A percentile compares a stretch with the other conserved stretches of the same genome.
Conservation (phyloP, 1,284 basidiomycete species). For the Papiliotrema fonsecae region DNA sequence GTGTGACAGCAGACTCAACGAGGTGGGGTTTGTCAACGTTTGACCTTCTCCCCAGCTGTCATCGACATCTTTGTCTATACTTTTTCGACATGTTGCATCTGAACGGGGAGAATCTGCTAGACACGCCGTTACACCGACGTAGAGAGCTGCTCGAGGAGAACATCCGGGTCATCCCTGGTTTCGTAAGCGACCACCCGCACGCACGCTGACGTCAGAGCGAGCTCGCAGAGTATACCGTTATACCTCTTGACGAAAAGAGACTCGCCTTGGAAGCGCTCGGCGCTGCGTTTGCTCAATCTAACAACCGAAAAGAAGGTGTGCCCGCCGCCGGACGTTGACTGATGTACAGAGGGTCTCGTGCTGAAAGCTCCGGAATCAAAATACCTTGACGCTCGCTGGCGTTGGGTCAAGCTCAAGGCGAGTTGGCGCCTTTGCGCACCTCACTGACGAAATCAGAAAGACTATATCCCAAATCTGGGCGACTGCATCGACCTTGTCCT, state of each 20-base stretch:
- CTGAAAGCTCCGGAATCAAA: constrained; percentile 65
- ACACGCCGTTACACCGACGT: constrained; percentile 57
- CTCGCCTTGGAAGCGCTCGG: constrained; percentile 42
- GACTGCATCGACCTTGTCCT: constrained; percentile 73
- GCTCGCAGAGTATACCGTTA: constrained; percentile 55
- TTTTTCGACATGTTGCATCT: constrained; percentile 77
- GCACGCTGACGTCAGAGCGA: constrained; percentile 46
- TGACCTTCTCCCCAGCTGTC: neutral
- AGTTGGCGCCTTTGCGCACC: neutral
- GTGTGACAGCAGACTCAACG: constrained; percentile 18
- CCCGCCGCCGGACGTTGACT: constrained; percentile 8
- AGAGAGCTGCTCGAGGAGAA: constrained; percentile 59
- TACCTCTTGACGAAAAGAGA: constrained; percentile 41
- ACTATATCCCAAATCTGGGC: constrained; percentile 78
- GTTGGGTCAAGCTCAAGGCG: constrained; percentile 71
- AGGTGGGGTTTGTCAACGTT: constrained; percentile 2
- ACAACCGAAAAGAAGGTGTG: constrained; percentile 50
- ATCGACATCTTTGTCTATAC: constrained; percentile 65
- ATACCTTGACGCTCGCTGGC: constrained; percentile 60
- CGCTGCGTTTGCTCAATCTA: constrained; percentile 54
- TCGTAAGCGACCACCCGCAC: constrained; percentile 38
- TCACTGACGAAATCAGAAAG: constrained; percentile 55
- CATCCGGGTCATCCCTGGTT: constrained; percentile 56
- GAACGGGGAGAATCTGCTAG: constrained; percentile 58
- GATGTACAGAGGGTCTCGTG: constrained; percentile 58